These are phyloP conservation scores for Hypoxylon sp. DNA, from an alignment of 2,329 filamentous ascomycete genomes.

Conservation along the genomic window DNA sequence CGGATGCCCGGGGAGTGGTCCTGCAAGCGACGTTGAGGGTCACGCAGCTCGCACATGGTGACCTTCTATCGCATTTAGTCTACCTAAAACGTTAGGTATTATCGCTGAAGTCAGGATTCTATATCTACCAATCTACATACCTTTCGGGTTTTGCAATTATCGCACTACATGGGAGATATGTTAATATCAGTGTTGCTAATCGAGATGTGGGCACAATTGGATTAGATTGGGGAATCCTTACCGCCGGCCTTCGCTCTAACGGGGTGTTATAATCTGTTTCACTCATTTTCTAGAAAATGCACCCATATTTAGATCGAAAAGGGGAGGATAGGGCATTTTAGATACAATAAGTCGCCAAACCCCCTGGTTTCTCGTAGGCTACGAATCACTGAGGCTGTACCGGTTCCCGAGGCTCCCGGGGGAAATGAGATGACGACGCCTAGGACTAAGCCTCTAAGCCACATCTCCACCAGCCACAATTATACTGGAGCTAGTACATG, in stretches of 20 bases:
- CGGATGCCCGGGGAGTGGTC: slow-evolving; percentile 43
- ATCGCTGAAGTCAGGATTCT: background rate
- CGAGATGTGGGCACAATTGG: background rate
- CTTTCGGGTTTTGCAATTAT: slow-evolving; percentile 51
- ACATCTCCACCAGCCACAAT: slow-evolving; percentile 7
- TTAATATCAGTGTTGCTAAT: slow-evolving; percentile 16
- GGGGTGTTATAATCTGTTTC: slow-evolving; percentile 41
- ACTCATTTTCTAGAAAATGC: slow-evolving; percentile 39
- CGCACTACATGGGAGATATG: slow-evolving; percentile 41
- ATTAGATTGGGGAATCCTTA: slow-evolving; percentile 36
- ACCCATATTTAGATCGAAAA: slow-evolving; percentile 6
- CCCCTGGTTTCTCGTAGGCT: background rate
- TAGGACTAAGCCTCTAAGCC: slow-evolving; percentile 13
- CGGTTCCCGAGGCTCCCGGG: slow-evolving; percentile 46
- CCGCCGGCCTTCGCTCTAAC: slow-evolving; percentile 48
- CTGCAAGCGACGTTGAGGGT: slow-evolving; percentile 51
- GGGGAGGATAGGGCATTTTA: slow-evolving; percentile 13
- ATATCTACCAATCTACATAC: slow-evolving; percentile 29
- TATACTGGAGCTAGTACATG: background rate
- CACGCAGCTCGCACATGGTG: slow-evolving; percentile 53
- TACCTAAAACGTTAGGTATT: slow-evolving; percentile 21
- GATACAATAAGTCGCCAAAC: slow-evolving; percentile 6
- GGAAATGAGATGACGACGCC: slow-evolving; percentile 4
- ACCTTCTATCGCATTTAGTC: slow-evolving; percentile 52
- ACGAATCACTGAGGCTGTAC: slow-evolving; percentile 7